These are phyloP conservation scores for Tetrahymena thermophila DNA, from an alignment of 73 alveolate genomes.

Conservation along the genomic window DNA sequence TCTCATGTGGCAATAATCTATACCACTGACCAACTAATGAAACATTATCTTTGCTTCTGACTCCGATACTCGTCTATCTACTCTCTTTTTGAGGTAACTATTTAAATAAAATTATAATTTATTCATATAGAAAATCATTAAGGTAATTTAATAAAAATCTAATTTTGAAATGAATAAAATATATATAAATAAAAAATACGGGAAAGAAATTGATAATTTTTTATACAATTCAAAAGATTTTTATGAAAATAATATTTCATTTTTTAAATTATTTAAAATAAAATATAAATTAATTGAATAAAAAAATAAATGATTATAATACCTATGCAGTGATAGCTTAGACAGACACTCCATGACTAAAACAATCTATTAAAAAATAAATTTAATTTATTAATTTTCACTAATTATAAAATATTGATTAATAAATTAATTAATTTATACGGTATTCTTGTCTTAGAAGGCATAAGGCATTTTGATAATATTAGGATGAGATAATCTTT, in stretches of 20 bases:
- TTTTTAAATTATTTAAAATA: no score
- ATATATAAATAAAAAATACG: no score
- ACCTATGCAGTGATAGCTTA: neutral
- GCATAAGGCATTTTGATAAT: constrained; percentile 70
- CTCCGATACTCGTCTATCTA: constrained; percentile 54
- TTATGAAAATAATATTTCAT: no score
- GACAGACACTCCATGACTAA: constrained; percentile 76
- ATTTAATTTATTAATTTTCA: no score
- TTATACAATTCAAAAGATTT: no score
- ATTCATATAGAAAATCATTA: neutral
- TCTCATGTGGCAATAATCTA: constrained; percentile 63
- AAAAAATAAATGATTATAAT: no score
- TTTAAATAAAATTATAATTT: neutral
- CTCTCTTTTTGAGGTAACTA: constrained; percentile 29
- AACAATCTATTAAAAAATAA: constrained; percentile 42
- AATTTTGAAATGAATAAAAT: no score
- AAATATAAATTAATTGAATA: no score
- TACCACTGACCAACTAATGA: constrained; percentile 61
- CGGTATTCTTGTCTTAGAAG: constrained; percentile 64
- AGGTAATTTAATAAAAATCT: no score
- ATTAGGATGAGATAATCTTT: constrained; percentile 76
- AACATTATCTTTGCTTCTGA: constrained; percentile 51
- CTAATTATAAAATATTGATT: no score
- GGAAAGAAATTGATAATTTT: no score
- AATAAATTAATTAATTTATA: neutral